phyloP scores from a whole-genome alignment of 2,329 filamentous ascomycete genomes.

The Verticillium longisporum region DNA sequence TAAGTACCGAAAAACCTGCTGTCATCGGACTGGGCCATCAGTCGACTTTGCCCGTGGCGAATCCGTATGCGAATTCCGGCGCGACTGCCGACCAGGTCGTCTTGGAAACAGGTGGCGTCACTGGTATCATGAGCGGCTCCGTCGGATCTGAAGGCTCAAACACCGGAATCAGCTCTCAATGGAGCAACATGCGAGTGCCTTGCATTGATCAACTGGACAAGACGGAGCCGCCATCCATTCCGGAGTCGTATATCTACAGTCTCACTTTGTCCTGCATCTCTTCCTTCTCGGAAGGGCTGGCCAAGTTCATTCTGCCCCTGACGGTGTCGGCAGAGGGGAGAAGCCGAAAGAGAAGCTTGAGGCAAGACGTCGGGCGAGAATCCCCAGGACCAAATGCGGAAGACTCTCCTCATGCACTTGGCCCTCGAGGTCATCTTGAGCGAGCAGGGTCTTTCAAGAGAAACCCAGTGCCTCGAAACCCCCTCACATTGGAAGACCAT shows the following conservation, averaged over 20 bases:
- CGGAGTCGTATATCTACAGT: slow-evolving; percentile 91
- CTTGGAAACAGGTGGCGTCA: slow-evolving; percentile 79
- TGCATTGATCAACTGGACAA: slow-evolving; percentile 96
- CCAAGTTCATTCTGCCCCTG: slow-evolving; percentile 86
- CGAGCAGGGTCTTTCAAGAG: slow-evolving; percentile 63
- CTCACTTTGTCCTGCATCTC: slow-evolving; percentile 84
- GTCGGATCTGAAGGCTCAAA: slow-evolving; percentile 56
- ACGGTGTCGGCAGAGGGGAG: slow-evolving; percentile 71
- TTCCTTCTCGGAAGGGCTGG: slow-evolving; percentile 83
- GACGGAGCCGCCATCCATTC: slow-evolving; percentile 70
- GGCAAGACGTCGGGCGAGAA: slow-evolving; percentile 35
- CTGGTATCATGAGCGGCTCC: slow-evolving; percentile 75
- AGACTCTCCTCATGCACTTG: not conserved
- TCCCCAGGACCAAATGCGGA: slow-evolving; percentile 29
- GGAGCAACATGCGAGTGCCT: slow-evolving; percentile 80
- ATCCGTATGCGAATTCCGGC: slow-evolving; percentile 47
- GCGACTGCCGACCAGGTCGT: slow-evolving; percentile 73
- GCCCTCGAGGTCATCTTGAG: slow-evolving; percentile 33
- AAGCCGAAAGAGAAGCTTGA: slow-evolving; percentile 40
- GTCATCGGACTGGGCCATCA: slow-evolving; percentile 86
- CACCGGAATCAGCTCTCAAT: slow-evolving; percentile 80
- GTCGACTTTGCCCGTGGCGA: slow-evolving; percentile 70
- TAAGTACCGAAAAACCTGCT: slow-evolving; percentile 84
- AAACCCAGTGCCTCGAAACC: slow-evolving; percentile 77
- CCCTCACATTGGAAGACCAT: slow-evolving; percentile 67